Base-by-base conservation (phyloP, 192 early-diverging fungal genomes). In the Coemansia aciculifera region DNA sequence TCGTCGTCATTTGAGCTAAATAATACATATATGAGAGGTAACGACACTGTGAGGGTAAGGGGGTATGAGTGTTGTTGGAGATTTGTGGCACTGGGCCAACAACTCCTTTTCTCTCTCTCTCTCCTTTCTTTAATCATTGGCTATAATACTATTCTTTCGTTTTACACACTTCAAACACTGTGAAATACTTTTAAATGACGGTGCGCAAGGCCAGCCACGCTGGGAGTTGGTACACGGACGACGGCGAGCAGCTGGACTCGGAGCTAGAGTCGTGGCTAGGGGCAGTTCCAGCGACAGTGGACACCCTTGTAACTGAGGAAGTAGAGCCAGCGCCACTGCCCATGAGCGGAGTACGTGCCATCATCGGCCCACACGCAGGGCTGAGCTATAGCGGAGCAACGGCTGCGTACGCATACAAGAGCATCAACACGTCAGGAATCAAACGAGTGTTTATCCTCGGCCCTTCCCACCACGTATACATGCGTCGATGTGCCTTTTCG, bases 361-460 rank as follows among this genome's bases (percentile, higher is more conserved):
- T 83, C 9, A 82, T 82, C 59, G 79, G 72, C 36, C 79, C 79
- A 23, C 97, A 99, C 76, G 97, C 97, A 0, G 97, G 97, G 10
- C 94, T 90, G 64, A 85, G 89, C 10, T 98, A 95, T 72, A 91
- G 90, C 74, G 95, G 95, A 3, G 88, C 89, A n/a, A 88, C 93
- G 6, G 95, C 95, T 0, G 97, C 95, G 2, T 94, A 87, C 71
- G 95, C 93, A 5, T 99, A 95, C 78, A 85, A 86, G 62, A 87
- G 87, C 59, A 83, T 96, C 37, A 85, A 92, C 56, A 63, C 78
- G 3, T 68, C 49, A 3, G 56, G 44, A 2, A 23, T 85, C 74
- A 89, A 91, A 67, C 90, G 93, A 6, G 90, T 99, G 7, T 97
- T 98, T 75, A 84, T 99, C 5, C 86, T 97, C 4, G 97, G 96